Evolutionary conservation across 2,329 filamentous ascomycete species (phyloP), one percentile per base, ranked within the genome.

Genomic region (Penicillium sp.): DNA sequence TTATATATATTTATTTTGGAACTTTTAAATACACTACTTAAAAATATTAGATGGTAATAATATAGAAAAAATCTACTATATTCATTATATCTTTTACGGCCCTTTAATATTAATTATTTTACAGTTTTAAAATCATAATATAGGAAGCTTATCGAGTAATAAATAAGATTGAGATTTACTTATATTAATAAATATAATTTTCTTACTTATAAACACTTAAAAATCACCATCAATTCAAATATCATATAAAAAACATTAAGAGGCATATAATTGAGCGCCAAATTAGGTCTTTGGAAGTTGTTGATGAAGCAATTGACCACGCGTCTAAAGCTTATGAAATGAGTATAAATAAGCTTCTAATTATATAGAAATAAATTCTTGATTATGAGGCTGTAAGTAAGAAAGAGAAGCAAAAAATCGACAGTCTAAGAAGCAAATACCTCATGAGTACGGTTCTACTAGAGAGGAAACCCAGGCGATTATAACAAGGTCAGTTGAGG

Each of bases 221-320:
- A 40, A 19, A 42, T 42, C 38, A n/a, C 38, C 38, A 42, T 42
- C 38, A 19, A 42, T 42, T 42, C 38, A 42, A 42, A 42, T 42
- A 42, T 19, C 38, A 42, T 42, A 42, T 42, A 5, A 9, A 42
- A 6, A 19, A 42, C 5, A 42, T 42, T 42, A 8, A 42, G 38
- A 42, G 38, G 38, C 38, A n/a, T 42, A 42, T 42, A 19, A 42
- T 19, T 42, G 8, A 19, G 38, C 38, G 38, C 17, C 15, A 42
- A 19, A 42, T 42, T n/a, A 42, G 38, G 38, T 19, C 38, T 42
- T 42, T 19, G 38, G 38, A 42, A 42, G 17, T 42, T 42, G 38
- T 42, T 42, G 38, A 42, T 42, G 38, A 8, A 42, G 38, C n/a
- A 42, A 42, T 42, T 42, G 38, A 42, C 38, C 38, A 42, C 17